Conservation (phyloP, 225 moss, liverwort and hornwort genomes). For the Ulota crispa region DNA sequence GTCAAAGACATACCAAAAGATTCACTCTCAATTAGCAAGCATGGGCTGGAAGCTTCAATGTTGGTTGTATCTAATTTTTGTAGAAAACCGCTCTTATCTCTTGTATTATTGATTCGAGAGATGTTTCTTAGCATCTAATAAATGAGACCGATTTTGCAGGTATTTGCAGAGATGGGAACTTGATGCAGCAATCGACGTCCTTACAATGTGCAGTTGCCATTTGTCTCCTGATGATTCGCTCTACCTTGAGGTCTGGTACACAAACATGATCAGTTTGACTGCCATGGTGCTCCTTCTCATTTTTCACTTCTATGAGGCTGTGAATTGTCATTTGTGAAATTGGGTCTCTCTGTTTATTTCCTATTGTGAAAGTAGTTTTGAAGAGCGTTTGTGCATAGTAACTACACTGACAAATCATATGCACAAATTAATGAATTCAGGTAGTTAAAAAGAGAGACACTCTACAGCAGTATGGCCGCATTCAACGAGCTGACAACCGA, state of each 20-base stretch:
- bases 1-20: constrained; percentile 17
- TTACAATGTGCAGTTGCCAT: constrained; percentile 98
- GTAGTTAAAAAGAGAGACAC: constrained; percentile 70
- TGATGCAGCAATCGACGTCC: constrained; percentile 96
- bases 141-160: constrained; percentile 42
- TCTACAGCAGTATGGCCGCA: constrained; percentile 89
- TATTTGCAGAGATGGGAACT: constrained; percentile 93
- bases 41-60: neutral
- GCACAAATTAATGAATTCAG: constrained; percentile 39
- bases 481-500: constrained; percentile 88
- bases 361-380: constrained; percentile 17
- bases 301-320: neutral
- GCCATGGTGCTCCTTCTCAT: neutral
- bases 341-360: constrained; percentile 10
- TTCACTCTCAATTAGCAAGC: neutral
- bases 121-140: constrained; percentile 4
- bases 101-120: neutral
- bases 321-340: constrained; percentile 10
- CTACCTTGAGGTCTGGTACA: constrained; percentile 65
- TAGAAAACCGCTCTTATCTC: neutral
- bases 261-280: constrained; percentile 5
- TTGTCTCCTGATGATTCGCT: constrained; percentile 62
- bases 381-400: neutral
- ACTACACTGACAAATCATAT: constrained; percentile 1
- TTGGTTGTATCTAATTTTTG: constrained; percentile 1